Evolutionary conservation across 176 grass and related monocot genomes (phyloP).

Genomic region (Tuctoria greenei): DNA sequence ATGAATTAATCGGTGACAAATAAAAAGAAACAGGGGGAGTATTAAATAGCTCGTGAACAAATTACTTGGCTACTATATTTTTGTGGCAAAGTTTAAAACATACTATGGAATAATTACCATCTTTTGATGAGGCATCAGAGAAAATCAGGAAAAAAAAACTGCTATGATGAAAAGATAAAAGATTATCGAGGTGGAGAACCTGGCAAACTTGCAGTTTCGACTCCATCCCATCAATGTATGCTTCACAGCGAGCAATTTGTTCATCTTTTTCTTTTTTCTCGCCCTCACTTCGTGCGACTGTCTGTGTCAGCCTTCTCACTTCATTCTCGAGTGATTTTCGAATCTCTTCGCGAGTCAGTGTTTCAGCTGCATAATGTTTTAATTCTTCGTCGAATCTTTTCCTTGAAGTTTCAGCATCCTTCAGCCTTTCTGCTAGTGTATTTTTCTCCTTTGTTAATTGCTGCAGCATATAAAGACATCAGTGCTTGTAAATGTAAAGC

Average conservation of each 20-base stretch:
- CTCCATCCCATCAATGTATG: constrained; percentile 88
- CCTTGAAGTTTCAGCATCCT: constrained; percentile 72
- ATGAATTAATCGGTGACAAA: no score
- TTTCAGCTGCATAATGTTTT: constrained; percentile 75
- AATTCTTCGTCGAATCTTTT: constrained; percentile 86
- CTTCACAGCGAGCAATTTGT: constrained; percentile 80
- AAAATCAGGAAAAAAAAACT: not conserved
- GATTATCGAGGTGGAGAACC: constrained; percentile 42
- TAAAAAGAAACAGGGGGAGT: no score
- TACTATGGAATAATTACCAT: constrained; percentile 4
- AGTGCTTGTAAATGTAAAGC: constrained; percentile 25
- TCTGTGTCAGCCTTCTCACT: constrained; percentile 70
- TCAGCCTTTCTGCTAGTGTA: constrained; percentile 69
- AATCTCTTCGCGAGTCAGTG: constrained; percentile 59
- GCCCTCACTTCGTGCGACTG: constrained; percentile 66
- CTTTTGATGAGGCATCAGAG: constrained; percentile 1
- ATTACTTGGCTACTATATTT: constrained; percentile 11
- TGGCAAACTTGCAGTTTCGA: constrained; percentile 87
- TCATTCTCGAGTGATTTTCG: constrained; percentile 73
- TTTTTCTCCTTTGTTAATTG: constrained; percentile 89
- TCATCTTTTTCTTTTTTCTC: constrained; percentile 92
- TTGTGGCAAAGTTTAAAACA: not conserved
- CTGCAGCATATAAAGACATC: constrained; percentile 43
- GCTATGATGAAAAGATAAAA: constrained; percentile 10
- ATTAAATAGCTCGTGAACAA: not conserved